Base-by-base conservation (phyloP, 129 eudicot genomes). In the Flaveria brownii region DNA sequence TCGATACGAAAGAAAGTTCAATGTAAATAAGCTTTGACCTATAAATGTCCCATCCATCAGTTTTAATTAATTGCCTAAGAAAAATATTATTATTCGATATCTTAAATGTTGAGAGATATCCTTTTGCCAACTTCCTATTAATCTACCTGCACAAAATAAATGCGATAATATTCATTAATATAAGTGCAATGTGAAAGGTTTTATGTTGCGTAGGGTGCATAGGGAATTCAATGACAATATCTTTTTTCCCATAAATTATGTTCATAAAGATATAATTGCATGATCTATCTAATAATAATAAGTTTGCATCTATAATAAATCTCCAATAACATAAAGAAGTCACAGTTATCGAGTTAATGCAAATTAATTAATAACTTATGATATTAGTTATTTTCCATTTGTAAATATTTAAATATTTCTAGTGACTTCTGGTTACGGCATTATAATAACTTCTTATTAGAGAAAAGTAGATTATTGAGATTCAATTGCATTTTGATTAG, bases 11-110 rank as follows among this genome's bases (percentile, higher is more conserved):
- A 60, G n/a, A 15, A 72, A 33, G 50, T 57, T 15, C 13, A 73
- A 75, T 81, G 51, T 16, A 56, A 6, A 75, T 74, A 30, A 67
- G 23, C 76, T 70, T 81, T 81, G 84, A 81, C 84, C 77, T 68
- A 81, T 52, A n/a, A 15, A 16, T 46, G 84, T 81, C 84, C 55
- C 80, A 75, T 81, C 84, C 63, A 16, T 47, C 50, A 33, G 22
- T 63, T 70, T 61, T 50, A 50, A 61, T 61, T 50, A 50, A 61
- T 72, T 80, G 41, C 67, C 73, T 51, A 23, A 22, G 4, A 72
- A 72, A 39, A 26, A 20, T 20, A 20, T 63, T 79, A 73, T 64
- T 73, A 72, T 43, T 52, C 49, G 69, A 65, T 80, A 72, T 62
- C 61, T 72, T 79, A 72, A 79, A 79, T 79, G 82, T 79, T 71